phyloP scores from a whole-genome alignment of 1,284 basidiomycete species.

The Ustilago crameri region DNA sequence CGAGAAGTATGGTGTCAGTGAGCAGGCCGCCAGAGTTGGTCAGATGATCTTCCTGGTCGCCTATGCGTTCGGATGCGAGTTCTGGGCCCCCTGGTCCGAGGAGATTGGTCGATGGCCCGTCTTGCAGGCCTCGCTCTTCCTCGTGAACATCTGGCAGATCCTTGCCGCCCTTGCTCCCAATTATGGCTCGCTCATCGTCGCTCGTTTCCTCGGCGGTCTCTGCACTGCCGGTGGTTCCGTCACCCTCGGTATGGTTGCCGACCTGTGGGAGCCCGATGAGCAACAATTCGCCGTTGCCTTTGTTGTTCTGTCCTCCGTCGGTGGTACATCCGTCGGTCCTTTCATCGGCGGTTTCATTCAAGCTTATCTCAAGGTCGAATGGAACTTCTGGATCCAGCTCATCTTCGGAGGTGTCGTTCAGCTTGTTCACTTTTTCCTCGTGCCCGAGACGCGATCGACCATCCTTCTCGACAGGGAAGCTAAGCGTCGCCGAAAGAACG shows the following conservation, averaged over 20 bases:
- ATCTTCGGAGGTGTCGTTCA: conserved; percentile 69
- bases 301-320: conserved; percentile 66
- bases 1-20: conserved; percentile 67
- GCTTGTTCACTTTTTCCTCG: conserved; percentile 68
- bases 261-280: conserved; percentile 66
- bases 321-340: conserved; percentile 64
- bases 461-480: conserved; percentile 69
- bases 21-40: conserved; percentile 69
- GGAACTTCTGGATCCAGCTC: conserved; percentile 70
- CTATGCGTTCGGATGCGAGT: conserved; percentile 69
- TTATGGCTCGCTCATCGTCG: conserved; percentile 64
- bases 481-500: conserved; percentile 67
- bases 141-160: conserved; percentile 68
- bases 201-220: conserved; percentile 67
- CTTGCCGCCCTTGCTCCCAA: conserved; percentile 65
- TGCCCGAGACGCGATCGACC: conserved; percentile 69
- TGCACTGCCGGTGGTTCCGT: conserved; percentile 69
- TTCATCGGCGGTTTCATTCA: conserved; percentile 62
- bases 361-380: conserved; percentile 46
- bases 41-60: conserved; percentile 69
- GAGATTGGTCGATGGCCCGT: conserved; percentile 67
- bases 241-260: conserved; percentile 70
- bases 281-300: conserved; percentile 67
- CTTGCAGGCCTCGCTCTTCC: conserved; percentile 61
- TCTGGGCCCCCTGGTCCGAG: conserved; percentile 68